Evolutionary conservation across 176 grass and related monocot genomes (phyloP).

Genomic region (Hordeum marinum): DNA sequence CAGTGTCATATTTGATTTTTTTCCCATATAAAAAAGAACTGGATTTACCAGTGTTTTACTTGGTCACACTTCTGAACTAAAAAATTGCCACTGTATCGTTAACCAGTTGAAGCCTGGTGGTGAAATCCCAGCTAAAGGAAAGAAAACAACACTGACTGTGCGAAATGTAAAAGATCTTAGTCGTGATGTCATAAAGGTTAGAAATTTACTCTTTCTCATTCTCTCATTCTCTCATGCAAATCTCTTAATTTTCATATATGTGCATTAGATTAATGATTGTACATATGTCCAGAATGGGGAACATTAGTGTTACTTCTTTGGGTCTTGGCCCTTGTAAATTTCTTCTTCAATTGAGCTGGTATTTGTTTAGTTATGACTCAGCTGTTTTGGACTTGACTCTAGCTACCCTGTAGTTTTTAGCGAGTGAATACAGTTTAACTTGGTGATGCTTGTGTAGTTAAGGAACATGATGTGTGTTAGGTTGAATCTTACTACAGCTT

Average conservation of each 20-base stretch:
- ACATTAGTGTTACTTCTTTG: background rate
- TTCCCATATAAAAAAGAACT: background rate
- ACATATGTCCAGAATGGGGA: background rate
- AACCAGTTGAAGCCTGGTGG: constrained; percentile 90
- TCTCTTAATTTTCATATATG: background rate
- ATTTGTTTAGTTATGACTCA: background rate
- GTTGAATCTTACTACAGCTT: background rate
- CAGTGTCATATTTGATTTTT: background rate
- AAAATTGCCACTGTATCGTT: constrained; percentile 11
- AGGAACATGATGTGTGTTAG: background rate
- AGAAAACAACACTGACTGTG: constrained; percentile 67
- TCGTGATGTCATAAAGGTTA: constrained; percentile 97
- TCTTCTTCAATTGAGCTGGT: background rate
- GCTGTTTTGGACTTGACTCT: background rate
- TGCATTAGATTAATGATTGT: background rate
- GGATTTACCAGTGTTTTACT: background rate
- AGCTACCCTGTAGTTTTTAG: background rate
- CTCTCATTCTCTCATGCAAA: background rate
- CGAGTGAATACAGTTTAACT: background rate
- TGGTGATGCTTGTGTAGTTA: background rate
- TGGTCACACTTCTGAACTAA: background rate
- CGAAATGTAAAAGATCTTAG: constrained; percentile 64
- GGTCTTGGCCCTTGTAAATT: background rate
- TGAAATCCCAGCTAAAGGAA: constrained; percentile 81
- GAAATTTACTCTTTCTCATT: background rate